Conservation (phyloP, 2,329 filamentous ascomycete species). For the Helicocarpus griseus region DNA sequence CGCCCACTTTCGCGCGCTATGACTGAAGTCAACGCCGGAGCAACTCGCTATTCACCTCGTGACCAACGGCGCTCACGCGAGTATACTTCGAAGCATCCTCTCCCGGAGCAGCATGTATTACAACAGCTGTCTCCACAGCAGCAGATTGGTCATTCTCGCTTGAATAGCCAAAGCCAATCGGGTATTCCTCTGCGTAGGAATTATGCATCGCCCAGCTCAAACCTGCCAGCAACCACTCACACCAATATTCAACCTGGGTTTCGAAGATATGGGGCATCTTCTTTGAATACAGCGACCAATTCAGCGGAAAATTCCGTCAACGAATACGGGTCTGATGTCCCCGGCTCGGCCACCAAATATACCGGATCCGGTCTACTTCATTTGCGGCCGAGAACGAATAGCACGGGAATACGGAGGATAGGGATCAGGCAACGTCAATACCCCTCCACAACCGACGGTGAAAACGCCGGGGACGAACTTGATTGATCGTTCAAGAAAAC, state of each 20-base stretch:
- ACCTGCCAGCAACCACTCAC: constrained; percentile 27
- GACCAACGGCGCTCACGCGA: constrained; percentile 22
- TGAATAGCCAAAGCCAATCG: constrained; percentile 22
- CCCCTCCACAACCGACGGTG: neutral
- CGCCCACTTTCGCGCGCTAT: constrained; percentile 34
- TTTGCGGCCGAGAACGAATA: constrained; percentile 27
- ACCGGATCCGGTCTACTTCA: constrained; percentile 31
- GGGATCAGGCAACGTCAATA: constrained; percentile 17
- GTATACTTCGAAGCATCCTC: constrained; percentile 18
- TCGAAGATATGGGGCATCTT: constrained; percentile 22
- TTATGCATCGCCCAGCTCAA: constrained; percentile 23
- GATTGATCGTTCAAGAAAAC: neutral
- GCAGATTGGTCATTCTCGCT: constrained; percentile 13
- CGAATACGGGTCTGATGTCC: constrained; percentile 16
- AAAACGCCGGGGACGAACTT: neutral
- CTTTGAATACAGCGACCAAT: constrained; percentile 4
- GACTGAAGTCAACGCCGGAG: constrained; percentile 28
- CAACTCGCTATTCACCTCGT: constrained; percentile 22
- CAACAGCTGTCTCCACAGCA: constrained; percentile 10
- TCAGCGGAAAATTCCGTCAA: constrained; percentile 15
- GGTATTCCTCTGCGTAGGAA: constrained; percentile 30
- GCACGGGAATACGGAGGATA: constrained; percentile 26
- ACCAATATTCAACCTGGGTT: constrained; percentile 34
- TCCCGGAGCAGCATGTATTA: constrained; percentile 16
- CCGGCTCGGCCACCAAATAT: constrained; percentile 25